Percentiles rank a stretch among this genome's conserved stretches.
Evolutionary conservation across 164 flowering plant species (phyloP).

Genomic region (Vitis cinerea): DNA sequence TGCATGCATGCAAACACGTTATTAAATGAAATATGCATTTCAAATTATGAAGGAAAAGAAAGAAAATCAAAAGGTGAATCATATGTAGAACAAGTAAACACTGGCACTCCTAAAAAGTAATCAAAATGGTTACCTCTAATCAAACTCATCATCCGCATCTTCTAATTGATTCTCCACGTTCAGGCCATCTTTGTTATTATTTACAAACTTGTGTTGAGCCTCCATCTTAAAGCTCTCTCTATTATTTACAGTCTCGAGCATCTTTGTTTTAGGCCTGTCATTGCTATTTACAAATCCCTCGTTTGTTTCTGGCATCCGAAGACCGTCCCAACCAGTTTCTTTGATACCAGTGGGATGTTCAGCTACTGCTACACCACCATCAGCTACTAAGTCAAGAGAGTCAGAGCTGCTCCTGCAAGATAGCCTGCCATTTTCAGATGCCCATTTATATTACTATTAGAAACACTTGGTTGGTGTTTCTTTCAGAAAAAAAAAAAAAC

Average conservation of each 20-base stretch:
- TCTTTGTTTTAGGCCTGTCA: too few species aligned
- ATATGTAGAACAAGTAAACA: too few species aligned
- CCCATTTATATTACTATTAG: constrained; percentile 24
- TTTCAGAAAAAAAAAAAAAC: too few species aligned
- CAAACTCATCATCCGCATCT: constrained; percentile 35
- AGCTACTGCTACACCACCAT: constrained; percentile 25
- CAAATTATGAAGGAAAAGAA: too few species aligned
- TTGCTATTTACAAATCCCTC: too few species aligned
- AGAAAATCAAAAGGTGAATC: too few species aligned
- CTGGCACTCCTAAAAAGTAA: background rate
- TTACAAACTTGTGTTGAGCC: constrained; percentile 44
- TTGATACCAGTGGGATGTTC: constrained; percentile 23
- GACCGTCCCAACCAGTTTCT: too few species aligned
- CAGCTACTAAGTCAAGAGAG: constrained; percentile 29
- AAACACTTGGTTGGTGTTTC: too few species aligned
- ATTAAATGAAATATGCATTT: too few species aligned
- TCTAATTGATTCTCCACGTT: constrained; percentile 41
- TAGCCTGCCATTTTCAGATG: constrained; percentile 40
- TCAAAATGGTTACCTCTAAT: constrained; percentile 38
- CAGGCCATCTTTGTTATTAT: constrained; percentile 37
- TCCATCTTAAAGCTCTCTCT: too few species aligned
- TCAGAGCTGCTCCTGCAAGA: constrained; percentile 32
- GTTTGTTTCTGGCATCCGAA: too few species aligned
- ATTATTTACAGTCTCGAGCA: too few species aligned
- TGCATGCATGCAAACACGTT: background rate